These are phyloP conservation scores for Dryas drummondii DNA, from an alignment of 306 rosid species.

Conservation along the genomic window DNA sequence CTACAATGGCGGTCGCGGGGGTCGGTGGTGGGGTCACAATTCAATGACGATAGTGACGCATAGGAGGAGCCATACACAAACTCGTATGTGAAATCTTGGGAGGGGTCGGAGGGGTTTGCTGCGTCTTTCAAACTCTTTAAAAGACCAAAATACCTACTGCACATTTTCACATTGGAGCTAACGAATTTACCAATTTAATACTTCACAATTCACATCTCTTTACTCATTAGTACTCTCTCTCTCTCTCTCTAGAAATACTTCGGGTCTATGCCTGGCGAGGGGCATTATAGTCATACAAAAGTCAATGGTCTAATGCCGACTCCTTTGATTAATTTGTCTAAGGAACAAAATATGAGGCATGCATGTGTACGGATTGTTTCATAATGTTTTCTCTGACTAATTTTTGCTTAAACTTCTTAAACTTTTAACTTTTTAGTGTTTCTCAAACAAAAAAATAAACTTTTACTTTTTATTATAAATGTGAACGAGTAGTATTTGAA, in stretches of 20 bases:
- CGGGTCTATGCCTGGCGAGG: neutral
- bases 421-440: too few species aligned
- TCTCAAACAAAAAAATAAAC: too few species aligned
- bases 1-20: constrained; percentile 54
- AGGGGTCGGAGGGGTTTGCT: neutral
- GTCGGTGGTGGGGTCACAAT: constrained; percentile 41
- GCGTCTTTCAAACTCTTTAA: neutral
- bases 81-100: constrained; percentile 25
- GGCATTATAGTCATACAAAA: neutral
- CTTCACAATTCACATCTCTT: neutral
- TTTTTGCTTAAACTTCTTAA: too few species aligned
- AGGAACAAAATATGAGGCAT: neutral
- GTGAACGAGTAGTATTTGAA: too few species aligned
- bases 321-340: constrained; percentile 4
- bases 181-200: neutral
- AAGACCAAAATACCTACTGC: constrained; percentile 22
- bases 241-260: too few species aligned
- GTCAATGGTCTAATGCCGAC: neutral
- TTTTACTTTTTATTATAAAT: too few species aligned
- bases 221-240: too few species aligned
- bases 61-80: constrained; percentile 11
- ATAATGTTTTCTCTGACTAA: too few species aligned
- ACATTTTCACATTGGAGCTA: neutral
- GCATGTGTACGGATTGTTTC: too few species aligned
- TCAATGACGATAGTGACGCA: constrained; percentile 39